A percentile compares a stretch with the other conserved stretches of the same genome.
Conservation (phyloP, 352 stramenopile genomes). For the Globisporangium spiculum region DNA sequence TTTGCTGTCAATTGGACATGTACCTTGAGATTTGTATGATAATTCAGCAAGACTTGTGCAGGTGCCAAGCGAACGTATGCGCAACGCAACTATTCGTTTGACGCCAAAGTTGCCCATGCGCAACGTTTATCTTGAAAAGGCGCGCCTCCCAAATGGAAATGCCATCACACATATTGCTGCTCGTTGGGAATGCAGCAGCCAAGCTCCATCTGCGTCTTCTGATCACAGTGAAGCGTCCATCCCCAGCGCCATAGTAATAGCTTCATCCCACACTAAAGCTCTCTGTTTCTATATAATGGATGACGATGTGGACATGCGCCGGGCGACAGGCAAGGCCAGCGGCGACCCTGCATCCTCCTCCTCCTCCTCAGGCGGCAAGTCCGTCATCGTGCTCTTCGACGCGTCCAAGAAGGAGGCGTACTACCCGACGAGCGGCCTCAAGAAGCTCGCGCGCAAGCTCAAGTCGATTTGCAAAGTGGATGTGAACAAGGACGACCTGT, state of each 20-base stretch:
- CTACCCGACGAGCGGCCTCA: constrained; percentile 89
- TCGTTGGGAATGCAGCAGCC: background rate
- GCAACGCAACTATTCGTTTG: too few relatives aligned
- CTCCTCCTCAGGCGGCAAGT: constrained; percentile 16
- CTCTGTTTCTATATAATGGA: constrained; percentile 10
- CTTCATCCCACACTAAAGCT: background rate
- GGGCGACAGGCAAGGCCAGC: background rate
- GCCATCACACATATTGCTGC: background rate
- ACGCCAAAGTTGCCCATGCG: too few relatives aligned
- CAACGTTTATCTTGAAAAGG: background rate
- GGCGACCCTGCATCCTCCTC: background rate
- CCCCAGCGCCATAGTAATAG: background rate
- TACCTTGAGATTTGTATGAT: too few relatives aligned
- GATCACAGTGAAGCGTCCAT: background rate
- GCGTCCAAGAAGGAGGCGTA: constrained; percentile 93
- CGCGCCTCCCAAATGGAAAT: constrained; percentile 1
- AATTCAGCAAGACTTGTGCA: too few relatives aligned
- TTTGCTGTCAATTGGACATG: background rate
- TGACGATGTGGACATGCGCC: constrained; percentile 7
- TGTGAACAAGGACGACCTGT: constrained; percentile 94
- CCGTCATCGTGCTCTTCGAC: constrained; percentile 81
- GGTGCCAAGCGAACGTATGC: too few relatives aligned
- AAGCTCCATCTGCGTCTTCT: background rate
- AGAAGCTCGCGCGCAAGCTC: constrained; percentile 92
- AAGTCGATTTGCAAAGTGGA: constrained; percentile 88